Conservation (phyloP, 129 eudicot species). For the Rutidosis leptorrhynchoides region DNA sequence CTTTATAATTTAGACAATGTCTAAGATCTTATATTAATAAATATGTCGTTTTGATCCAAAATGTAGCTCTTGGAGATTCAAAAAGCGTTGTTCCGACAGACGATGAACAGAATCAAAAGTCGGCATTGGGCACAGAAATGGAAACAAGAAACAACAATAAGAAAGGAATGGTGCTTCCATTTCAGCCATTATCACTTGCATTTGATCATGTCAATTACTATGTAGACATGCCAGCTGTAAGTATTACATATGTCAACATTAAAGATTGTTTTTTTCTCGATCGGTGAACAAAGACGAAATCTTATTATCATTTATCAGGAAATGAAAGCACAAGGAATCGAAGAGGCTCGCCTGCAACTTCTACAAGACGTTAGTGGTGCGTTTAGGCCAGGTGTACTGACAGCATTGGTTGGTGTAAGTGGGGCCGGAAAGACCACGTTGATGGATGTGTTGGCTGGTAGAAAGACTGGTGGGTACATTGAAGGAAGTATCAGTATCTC, state of each 20-base stretch:
- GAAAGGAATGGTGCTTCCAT: slow-evolving; percentile 29
- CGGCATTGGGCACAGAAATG: slow-evolving; percentile 18
- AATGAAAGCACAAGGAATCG: slow-evolving; percentile 16
- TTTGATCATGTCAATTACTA: slow-evolving; percentile 27
- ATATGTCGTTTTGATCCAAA: slow-evolving; percentile 6
- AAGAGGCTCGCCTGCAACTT: slow-evolving; percentile 15
- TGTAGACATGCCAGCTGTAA: slow-evolving; percentile 22
- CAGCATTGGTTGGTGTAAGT: slow-evolving; percentile 23
- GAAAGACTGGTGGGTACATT: slow-evolving; percentile 18
- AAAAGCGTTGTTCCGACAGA: slow-evolving; percentile 37
- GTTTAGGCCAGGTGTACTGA: slow-evolving; percentile 18
- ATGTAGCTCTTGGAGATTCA: slow-evolving; percentile 55
- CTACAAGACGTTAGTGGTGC: slow-evolving; percentile 20
- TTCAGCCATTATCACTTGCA: slow-evolving; percentile 20
- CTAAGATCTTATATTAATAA: slow-evolving; percentile 3
- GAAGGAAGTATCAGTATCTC: slow-evolving; percentile 20
- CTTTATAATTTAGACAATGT: neutral
- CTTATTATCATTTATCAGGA: slow-evolving; percentile 4
- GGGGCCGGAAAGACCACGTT: slow-evolving; percentile 24
- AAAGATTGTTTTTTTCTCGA: neutral
- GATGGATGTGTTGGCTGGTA: slow-evolving; percentile 25
- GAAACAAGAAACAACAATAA: slow-evolving; percentile 15
- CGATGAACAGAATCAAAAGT: slow-evolving; percentile 39
- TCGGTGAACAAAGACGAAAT: neutral
- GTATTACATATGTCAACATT: neutral